Evolutionary conservation across 2,329 filamentous ascomycete species (phyloP), one percentile per base, ranked within the genome.

Genomic region (Venturia aucupariae): DNA sequence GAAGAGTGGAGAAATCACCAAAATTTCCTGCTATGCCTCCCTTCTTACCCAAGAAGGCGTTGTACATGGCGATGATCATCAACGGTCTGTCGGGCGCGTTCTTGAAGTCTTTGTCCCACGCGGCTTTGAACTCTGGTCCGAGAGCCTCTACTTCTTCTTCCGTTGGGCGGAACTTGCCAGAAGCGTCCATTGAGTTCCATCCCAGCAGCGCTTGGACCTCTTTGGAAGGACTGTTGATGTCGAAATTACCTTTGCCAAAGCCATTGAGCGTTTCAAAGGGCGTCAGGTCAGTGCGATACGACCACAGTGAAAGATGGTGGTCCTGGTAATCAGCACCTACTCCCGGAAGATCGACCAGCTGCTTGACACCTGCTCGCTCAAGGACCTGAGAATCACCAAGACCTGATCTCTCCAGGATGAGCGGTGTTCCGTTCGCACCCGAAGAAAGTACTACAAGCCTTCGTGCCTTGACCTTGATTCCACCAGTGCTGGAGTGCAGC

Each of bases 341-440:
- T 2, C 81, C 81, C 0, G 80, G 78, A 1, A 84, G 70, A 59
- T 82, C 75, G 2, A 78, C 73, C 0, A 80, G 69, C 3, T 80
- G 69, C 0, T 78, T 74, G 2, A 86, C 77, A 0, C 77, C 79
- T 0, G 79, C 77, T 22, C 73, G 74, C 51, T 77, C 70, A 1
- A 87, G 77, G 6, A 85, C 68, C 1, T 79, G 75, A 0, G 77
- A 73, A 55, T 78, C 76, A n/a, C 84, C 85, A 1, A 89, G 69
- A 8, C 86, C 86, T 0, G 86, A 88, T 24, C 86, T 76, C 70
- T 88, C 84, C 0, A 89, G 79, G 1, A 88, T 77, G 0, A 74
- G 72, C 0, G 84, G 83, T 0, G 83, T 82, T 1, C 81, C 80
- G 6, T 80, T 75, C 0, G 82, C 78, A 13, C 84, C 84, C 4